Evolutionary conservation across 805 yeast species (phyloP).

Genomic region (Yamadazyma olivae): DNA sequence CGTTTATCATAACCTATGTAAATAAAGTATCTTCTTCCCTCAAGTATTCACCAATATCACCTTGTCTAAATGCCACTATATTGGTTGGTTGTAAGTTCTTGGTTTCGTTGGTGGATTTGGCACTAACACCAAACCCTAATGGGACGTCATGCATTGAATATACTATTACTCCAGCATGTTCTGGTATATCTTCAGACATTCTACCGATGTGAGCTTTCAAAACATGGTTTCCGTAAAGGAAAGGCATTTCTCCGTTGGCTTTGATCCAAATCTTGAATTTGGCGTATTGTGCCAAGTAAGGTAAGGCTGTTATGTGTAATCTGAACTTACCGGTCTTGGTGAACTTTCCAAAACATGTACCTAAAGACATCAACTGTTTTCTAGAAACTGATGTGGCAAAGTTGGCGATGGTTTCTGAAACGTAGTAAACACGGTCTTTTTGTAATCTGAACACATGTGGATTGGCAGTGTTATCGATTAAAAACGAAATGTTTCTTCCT

Average conservation of each 20-base stretch:
- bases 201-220: constrained; percentile 95
- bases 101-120: constrained; percentile 86
- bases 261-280: constrained; percentile 95
- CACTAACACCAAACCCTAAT: constrained; percentile 91
- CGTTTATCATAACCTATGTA: constrained; percentile 43
- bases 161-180: constrained; percentile 93
- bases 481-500: constrained; percentile 88
- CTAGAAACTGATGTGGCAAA: constrained; percentile 90
- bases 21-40: constrained; percentile 97
- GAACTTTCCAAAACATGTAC: constrained; percentile 92
- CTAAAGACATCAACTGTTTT: constrained; percentile 86
- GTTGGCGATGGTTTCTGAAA: constrained; percentile 75
- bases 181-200: constrained; percentile 96
- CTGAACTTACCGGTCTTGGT: constrained; percentile 97
- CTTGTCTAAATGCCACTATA: constrained; percentile 93
- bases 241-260: constrained; percentile 98
- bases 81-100: constrained; percentile 89
- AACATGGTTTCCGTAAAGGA: constrained; percentile 92
- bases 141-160: constrained; percentile 91
- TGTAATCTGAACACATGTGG: constrained; percentile 95
- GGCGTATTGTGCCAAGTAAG: constrained; percentile 80
- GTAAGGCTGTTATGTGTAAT: constrained; percentile 88
- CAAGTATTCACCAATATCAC: constrained; percentile 95
- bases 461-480: constrained; percentile 80
- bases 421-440: constrained; percentile 94